A percentile compares a stretch with the other conserved stretches of the same genome.
Conservation (phyloP, 2,329 filamentous ascomycete species). For the Sporothrix curviconia region DNA sequence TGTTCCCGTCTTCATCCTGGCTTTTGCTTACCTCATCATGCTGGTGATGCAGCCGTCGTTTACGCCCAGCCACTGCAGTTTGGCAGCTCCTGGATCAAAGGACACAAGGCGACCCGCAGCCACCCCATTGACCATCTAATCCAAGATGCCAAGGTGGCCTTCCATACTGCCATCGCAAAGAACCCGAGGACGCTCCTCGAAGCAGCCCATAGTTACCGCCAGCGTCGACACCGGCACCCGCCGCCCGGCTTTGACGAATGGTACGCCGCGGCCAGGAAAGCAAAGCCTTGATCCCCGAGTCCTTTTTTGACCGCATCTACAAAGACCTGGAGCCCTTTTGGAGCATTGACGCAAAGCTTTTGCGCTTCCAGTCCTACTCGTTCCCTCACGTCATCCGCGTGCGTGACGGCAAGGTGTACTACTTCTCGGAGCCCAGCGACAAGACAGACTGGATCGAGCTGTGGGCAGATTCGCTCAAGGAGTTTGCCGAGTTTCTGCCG, state of each 20-base stretch:
- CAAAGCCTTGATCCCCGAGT: conserved; percentile 38
- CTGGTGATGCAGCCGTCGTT: background rate
- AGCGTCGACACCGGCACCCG: conserved; percentile 39
- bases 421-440: conserved; percentile 31
- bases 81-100: too few species aligned
- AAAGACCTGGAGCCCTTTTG: conserved; percentile 48
- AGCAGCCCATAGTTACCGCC: conserved; percentile 40
- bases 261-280: conserved; percentile 37
- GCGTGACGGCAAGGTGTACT: conserved; percentile 35
- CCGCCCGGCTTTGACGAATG: conserved; percentile 42
- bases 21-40: background rate
- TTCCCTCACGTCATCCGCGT: conserved; percentile 42
- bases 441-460: conserved; percentile 40
- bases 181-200: conserved; percentile 37
- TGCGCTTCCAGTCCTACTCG: conserved; percentile 30
- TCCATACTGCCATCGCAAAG: conserved; percentile 34
- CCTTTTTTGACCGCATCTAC: conserved; percentile 48
- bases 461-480: conserved; percentile 42
- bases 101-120: too few species aligned
- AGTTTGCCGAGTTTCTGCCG: conserved; percentile 48
- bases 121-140: conserved; percentile 44
- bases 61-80: too few species aligned
- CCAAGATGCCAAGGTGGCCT: conserved; percentile 31
- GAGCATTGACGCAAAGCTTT: conserved; percentile 37
- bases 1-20: too few species aligned